Base-by-base conservation (phyloP, 805 yeast genomes). In the Ogataea wickerhamii region DNA sequence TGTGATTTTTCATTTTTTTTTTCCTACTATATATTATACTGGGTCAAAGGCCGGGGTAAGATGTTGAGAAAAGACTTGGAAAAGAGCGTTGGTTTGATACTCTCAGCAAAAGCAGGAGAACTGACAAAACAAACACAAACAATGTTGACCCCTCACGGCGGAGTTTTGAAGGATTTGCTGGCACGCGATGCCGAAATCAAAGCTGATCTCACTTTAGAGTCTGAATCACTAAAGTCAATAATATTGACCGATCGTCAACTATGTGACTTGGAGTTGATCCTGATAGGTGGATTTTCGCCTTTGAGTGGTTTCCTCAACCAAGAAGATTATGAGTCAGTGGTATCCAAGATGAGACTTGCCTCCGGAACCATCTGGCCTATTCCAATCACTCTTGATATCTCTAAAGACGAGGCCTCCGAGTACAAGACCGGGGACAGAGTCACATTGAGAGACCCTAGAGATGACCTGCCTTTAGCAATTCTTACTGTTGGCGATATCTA, bases 231-330 rank as follows among this genome's bases (percentile, higher is more conserved):
- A 37, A 64, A 70, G 17, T 55, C 71, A n/a, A 61, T 75, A 35
- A 64, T 63, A 10, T 71, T 89, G 49, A 81, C 94, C 23, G 91
- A 79, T 46, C 82, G 98, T 61, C 97, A 89, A 63, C 70, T 89
- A 40, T 89, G 98, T 65, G 98, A 89, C 63, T 68, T 91, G 56
- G 98, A 89, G 67, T 72, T 91, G 63, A 86, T 89, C 57, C 67
- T 91, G 44, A 84, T 84, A 54, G 98, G 98, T 63, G 97, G 97
- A 4, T 89, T 89, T 62, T 87, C 96, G 27, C 98, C 93, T 13
- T 66, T 80, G 60, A 68, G 71, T 28, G 88, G 85, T 16, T 82
- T 78, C 64, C 64, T 83, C 54, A 74, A 68, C 53, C 73, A 83
- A 65, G 70, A 69, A 37, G 91, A 84, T 63, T 83, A 83, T 61